Conservation (phyloP, 805 yeast species). For the Yarrowia bubula region DNA sequence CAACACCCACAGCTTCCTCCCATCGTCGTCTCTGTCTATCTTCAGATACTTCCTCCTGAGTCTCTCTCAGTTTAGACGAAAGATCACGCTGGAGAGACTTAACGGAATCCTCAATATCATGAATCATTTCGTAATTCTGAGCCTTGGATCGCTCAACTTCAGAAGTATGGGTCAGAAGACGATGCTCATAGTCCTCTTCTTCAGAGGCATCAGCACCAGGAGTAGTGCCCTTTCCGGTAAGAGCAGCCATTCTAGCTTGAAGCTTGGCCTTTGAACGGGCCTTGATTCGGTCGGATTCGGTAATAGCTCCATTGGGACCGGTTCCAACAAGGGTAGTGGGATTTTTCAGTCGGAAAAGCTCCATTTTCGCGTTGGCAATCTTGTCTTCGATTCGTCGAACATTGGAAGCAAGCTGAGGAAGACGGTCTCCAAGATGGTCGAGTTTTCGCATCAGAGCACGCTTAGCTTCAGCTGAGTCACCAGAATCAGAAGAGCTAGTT, state of each 20-base stretch:
- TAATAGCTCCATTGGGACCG: constrained; percentile 82
- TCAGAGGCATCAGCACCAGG: constrained; percentile 43
- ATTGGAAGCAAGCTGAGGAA: constrained; percentile 66
- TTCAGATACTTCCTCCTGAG: constrained; percentile 36
- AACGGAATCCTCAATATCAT: constrained; percentile 71
- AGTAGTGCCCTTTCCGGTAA: constrained; percentile 70
- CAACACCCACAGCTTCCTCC: constrained; percentile 79
- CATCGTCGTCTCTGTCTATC: constrained; percentile 63
- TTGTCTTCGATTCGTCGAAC: constrained; percentile 65
- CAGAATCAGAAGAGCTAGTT: background rate
- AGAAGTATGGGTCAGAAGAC: constrained; percentile 44
- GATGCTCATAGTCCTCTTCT: constrained; percentile 54
- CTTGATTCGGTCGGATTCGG: constrained; percentile 77
- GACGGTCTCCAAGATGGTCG: constrained; percentile 61
- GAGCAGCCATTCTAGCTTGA: constrained; percentile 85
- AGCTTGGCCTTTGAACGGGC: constrained; percentile 76
- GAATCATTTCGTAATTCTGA: constrained; percentile 57
- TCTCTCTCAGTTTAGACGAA: constrained; percentile 44
- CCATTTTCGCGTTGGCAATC: constrained; percentile 64
- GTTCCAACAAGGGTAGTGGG: constrained; percentile 68
- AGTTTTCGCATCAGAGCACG: constrained; percentile 56
- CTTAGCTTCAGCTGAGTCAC: constrained; percentile 40
- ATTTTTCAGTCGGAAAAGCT: constrained; percentile 55
- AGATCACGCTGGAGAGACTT: constrained; percentile 57
- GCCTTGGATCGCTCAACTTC: constrained; percentile 54